These are phyloP conservation scores for Leccinum subspadiceum DNA, from an alignment of 1,284 basidiomycete genomes.

Conservation along the genomic window DNA sequence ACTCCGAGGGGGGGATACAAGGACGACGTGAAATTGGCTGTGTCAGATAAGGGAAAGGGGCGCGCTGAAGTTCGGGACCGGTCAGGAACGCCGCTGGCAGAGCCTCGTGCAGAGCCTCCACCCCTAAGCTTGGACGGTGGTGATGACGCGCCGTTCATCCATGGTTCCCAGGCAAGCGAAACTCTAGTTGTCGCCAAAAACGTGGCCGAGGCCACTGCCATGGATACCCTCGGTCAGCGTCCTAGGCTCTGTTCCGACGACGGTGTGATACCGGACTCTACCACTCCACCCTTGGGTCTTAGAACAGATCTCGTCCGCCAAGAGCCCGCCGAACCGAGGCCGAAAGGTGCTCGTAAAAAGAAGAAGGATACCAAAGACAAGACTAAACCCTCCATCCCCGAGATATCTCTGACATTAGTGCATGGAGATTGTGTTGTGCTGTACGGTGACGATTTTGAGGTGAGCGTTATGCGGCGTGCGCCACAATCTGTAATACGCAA, in stretches of 20 bases:
- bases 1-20: no score
- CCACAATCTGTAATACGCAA: neutral
- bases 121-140: no score
- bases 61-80: no score
- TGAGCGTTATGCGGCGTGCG: slow-evolving; percentile 26
- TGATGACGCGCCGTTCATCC: no score
- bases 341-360: slow-evolving; percentile 10
- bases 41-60: no score
- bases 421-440: slow-evolving; percentile 57
- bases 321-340: slow-evolving; percentile 8
- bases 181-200: neutral
- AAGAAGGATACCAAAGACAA: slow-evolving; percentile 19
- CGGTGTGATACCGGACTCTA: neutral
- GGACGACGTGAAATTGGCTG: no score
- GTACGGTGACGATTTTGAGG: slow-evolving; percentile 53
- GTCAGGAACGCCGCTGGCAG: no score
- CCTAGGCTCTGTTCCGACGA: neutral
- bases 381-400: slow-evolving; percentile 18
- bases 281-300: neutral
- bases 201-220: neutral
- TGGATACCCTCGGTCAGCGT: slow-evolving; percentile 9
- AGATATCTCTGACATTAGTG: slow-evolving; percentile 46
- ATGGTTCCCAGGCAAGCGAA: no score
- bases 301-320: slow-evolving; percentile 1
- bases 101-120: no score